phyloP scores from a whole-genome alignment of 1,284 basidiomycete species.

The Ustilago shanxiensis region DNA sequence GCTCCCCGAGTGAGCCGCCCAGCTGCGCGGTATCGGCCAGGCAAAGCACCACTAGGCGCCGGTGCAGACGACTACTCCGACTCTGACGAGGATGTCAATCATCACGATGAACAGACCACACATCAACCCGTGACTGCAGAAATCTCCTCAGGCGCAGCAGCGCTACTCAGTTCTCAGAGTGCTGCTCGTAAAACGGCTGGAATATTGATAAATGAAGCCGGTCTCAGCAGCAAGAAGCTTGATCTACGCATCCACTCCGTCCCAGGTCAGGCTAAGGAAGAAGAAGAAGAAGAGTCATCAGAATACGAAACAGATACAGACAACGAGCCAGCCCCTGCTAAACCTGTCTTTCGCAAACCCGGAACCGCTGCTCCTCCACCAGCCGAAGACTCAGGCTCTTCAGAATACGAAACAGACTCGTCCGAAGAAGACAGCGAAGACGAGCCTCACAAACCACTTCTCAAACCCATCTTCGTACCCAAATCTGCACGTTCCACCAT shows the following conservation, averaged over 20 bases:
- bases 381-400: constrained; percentile 25
- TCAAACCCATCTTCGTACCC: constrained; percentile 89
- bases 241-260: constrained; percentile 24
- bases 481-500: constrained; percentile 76
- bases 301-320: constrained; percentile 75
- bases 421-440: constrained; percentile 70
- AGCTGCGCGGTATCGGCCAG: constrained; percentile 65
- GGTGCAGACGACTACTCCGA: constrained; percentile 34
- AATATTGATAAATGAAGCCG: constrained; percentile 16
- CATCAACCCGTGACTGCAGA: constrained; percentile 1
- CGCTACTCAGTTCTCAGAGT: background rate
- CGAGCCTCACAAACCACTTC: constrained; percentile 74
- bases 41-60: constrained; percentile 60
- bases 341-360: constrained; percentile 48
- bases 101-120: background rate
- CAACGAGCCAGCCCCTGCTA: constrained; percentile 46
- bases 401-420: constrained; percentile 76
- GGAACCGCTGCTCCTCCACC: constrained; percentile 12
- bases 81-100: constrained; percentile 33
- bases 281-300: constrained; percentile 35
- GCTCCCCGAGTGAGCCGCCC: constrained; percentile 50
- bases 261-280: background rate
- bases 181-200: constrained; percentile 25
- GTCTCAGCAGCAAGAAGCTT: constrained; percentile 30
- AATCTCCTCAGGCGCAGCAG: constrained; percentile 20